phyloP scores from a whole-genome alignment of 176 grass and related monocot genomes.

The Oryza brachyantha region DNA sequence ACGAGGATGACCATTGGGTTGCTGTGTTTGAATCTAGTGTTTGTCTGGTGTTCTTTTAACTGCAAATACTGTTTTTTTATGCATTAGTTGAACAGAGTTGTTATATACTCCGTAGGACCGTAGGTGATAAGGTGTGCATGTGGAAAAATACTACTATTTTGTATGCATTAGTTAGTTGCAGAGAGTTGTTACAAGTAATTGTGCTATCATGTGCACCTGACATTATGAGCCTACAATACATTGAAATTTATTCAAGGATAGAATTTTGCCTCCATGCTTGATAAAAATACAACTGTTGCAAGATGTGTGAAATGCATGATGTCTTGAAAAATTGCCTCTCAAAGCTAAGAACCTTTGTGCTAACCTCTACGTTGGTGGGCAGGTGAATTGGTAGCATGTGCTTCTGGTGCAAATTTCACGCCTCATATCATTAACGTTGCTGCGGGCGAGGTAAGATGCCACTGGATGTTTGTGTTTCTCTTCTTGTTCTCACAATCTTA shows the following conservation, averaged over 20 bases:
- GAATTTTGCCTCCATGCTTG: neutral
- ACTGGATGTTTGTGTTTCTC: neutral
- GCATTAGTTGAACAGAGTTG: neutral
- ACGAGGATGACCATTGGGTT: neutral
- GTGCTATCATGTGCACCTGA: neutral
- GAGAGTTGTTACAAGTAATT: neutral
- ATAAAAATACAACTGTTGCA: neutral
- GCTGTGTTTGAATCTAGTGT: neutral
- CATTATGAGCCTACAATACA: neutral
- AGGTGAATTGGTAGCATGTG: conserved; percentile 72
- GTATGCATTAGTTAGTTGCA: neutral
- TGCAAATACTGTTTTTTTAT: neutral
- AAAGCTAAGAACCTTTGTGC: conserved; percentile 26
- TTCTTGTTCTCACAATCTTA: neutral
- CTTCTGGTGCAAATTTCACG: conserved; percentile 81
- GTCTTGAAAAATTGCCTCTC: neutral
- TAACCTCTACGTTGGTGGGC: conserved; percentile 33
- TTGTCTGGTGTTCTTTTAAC: neutral
- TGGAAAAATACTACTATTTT: neutral
- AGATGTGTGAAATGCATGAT: neutral
- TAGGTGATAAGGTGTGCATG: neutral
- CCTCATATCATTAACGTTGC: conserved; percentile 86
- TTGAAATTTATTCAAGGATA: neutral
- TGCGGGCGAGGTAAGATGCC: conserved; percentile 69
- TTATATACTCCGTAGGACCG: no score